phyloP scores from a whole-genome alignment of 257 asterid genomes.

The Henckelia pumila region DNA sequence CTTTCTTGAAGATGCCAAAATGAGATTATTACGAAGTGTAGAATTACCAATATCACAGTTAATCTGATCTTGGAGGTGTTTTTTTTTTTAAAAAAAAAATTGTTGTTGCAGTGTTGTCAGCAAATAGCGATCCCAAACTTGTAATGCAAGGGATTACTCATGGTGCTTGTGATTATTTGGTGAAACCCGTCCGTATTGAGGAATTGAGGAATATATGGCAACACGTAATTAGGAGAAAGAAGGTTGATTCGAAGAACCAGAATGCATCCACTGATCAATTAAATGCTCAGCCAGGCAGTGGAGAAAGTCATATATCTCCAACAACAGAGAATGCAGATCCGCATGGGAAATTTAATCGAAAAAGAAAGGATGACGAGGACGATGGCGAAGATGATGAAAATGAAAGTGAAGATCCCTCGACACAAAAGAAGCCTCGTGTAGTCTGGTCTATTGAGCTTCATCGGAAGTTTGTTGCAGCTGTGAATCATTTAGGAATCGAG shows the following conservation, averaged over 20 bases:
- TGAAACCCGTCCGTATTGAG: slow-evolving; percentile 76
- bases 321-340: slow-evolving; percentile 48
- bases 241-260: slow-evolving; percentile 35
- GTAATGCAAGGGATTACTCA: slow-evolving; percentile 82
- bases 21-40: neutral
- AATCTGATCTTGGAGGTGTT: slow-evolving; percentile 10
- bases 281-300: slow-evolving; percentile 34
- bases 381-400: slow-evolving; percentile 52
- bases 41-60: neutral
- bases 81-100: slow-evolving; percentile 17
- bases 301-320: slow-evolving; percentile 45
- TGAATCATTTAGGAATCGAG: slow-evolving; percentile 83
- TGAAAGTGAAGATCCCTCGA: slow-evolving; percentile 55
- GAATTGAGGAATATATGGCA: slow-evolving; percentile 87
- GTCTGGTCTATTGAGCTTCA: slow-evolving; percentile 96
- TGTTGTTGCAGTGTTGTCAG: slow-evolving; percentile 73
- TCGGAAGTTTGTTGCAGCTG: slow-evolving; percentile 78
- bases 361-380: slow-evolving; percentile 82
- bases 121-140: slow-evolving; percentile 60
- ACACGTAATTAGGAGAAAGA: slow-evolving; percentile 72
- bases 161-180: slow-evolving; percentile 92
- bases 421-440: slow-evolving; percentile 82
- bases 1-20: neutral
- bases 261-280: slow-evolving; percentile 35
- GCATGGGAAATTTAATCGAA: slow-evolving; percentile 50